Conservation (phyloP, 192 early-diverging fungal genomes). For the Rhizophagus sp. region DNA sequence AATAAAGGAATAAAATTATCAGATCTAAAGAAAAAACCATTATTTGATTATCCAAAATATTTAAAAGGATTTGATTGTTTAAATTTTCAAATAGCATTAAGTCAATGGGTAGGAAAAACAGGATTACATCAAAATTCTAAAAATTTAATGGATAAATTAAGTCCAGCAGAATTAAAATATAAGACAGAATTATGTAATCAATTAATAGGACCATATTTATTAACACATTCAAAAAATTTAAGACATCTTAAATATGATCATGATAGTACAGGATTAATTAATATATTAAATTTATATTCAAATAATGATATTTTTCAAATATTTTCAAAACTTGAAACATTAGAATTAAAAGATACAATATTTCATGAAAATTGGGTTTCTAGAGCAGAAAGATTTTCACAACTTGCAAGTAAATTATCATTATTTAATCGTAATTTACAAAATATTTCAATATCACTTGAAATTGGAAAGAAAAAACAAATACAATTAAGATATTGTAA, state of each 20-base stretch:
- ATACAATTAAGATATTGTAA: not conserved
- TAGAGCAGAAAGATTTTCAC: not conserved
- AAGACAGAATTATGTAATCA: not conserved
- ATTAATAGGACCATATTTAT: not conserved
- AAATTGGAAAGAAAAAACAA: not conserved
- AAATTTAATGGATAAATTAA: not conserved
- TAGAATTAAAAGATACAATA: not conserved
- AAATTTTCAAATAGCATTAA: slow-evolving; percentile 13
- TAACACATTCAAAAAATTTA: not conserved
- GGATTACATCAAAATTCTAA: not conserved
- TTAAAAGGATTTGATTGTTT: slow-evolving; percentile 13
- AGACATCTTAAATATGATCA: not conserved
- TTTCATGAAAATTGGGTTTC: not conserved
- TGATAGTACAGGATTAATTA: not conserved
- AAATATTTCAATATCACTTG: not conserved
- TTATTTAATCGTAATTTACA: slow-evolving; percentile 8
- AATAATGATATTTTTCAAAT: not conserved
- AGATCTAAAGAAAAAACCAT: not conserved
- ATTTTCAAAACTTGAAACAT: slow-evolving; percentile 9
- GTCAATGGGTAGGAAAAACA: not conserved
- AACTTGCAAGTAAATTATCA: slow-evolving; percentile 9
- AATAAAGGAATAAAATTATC: not conserved
- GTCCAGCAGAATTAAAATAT: not conserved
- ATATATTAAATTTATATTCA: not conserved
- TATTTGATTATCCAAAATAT: slow-evolving; percentile 18